These are phyloP conservation scores for Zizania palustris DNA, from an alignment of 202 grass and related monocot species.

Conservation along the genomic window DNA sequence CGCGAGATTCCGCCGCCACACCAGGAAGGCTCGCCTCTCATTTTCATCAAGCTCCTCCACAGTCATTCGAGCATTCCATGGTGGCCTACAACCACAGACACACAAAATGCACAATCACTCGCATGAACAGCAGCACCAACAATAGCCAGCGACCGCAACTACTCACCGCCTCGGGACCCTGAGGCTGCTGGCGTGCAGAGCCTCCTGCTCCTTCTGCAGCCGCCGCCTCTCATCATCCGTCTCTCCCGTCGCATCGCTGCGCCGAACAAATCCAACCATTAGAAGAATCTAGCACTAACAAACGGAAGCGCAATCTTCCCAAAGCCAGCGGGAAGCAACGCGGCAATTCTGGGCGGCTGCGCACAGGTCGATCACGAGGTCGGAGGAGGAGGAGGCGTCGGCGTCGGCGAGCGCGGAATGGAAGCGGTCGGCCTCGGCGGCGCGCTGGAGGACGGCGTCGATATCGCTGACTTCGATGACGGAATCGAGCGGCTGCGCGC, in stretches of 20 bases:
- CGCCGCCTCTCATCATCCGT: conserved; percentile 55
- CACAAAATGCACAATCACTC: conserved; percentile 2
- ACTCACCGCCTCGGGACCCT: conserved; percentile 75
- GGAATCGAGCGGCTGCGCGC: conserved; percentile 67
- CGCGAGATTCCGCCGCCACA: conserved; percentile 87
- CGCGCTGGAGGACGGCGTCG: conserved; percentile 72
- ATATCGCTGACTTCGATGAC: conserved; percentile 90
- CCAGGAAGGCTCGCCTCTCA: conserved; percentile 76
- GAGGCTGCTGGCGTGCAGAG: conserved; percentile 66
- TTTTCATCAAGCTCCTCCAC: conserved; percentile 84
- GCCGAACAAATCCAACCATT: conserved; percentile 17
- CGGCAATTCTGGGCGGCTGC: not conserved
- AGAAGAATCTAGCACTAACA: not conserved
- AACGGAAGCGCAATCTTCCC: not conserved
- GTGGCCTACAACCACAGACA: conserved; percentile 54
- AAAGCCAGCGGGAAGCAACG: not conserved
- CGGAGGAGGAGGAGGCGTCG: conserved; percentile 33
- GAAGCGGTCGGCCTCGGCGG: conserved; percentile 62
- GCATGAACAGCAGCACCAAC: not conserved
- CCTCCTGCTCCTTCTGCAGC: conserved; percentile 75
- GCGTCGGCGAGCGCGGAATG: conserved; percentile 37
- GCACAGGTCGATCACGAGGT: conserved; percentile 70
- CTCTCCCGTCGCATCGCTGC: conserved; percentile 61
- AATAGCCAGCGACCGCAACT: not conserved
- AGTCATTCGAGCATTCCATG: conserved; percentile 75